Conservation (phyloP, 2,329 filamentous ascomycete species). For the Daldinia eschscholtzii region DNA sequence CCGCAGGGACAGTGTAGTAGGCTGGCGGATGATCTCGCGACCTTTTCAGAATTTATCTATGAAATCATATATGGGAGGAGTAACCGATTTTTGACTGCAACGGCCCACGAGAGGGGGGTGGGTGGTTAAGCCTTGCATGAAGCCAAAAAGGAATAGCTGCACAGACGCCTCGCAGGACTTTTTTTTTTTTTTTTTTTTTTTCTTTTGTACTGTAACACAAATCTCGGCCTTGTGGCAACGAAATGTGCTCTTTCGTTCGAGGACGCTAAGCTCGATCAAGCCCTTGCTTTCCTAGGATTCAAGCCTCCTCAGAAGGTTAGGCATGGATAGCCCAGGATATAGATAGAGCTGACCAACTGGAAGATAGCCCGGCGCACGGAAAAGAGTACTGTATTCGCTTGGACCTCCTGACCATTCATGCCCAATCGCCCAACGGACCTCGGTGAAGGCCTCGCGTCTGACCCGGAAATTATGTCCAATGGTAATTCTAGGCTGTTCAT, state of each 20-base stretch:
- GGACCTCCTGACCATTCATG: slow-evolving; percentile 57
- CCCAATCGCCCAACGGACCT: slow-evolving; percentile 55
- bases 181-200: slow-evolving; percentile 28
- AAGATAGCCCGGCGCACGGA: slow-evolving; percentile 57
- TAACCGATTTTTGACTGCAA: slow-evolving; percentile 47
- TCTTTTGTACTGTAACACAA: slow-evolving; percentile 47
- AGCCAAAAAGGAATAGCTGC: slow-evolving; percentile 43
- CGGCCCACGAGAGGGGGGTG: slow-evolving; percentile 21
- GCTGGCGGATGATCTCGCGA: slow-evolving; percentile 45
- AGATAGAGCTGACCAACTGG: slow-evolving; percentile 59
- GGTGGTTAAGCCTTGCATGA: slow-evolving; percentile 47
- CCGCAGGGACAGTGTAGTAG: slow-evolving; percentile 28
- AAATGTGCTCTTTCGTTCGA: slow-evolving; percentile 34
- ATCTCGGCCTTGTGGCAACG: slow-evolving; percentile 45
- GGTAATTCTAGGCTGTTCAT: slow-evolving; percentile 43
- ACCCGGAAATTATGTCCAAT: slow-evolving; percentile 57
- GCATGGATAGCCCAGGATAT: slow-evolving; percentile 52
- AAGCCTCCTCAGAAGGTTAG: slow-evolving; percentile 48
- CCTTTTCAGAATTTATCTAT: slow-evolving; percentile 38
- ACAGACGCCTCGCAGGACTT: slow-evolving; percentile 47
- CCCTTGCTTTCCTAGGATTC: slow-evolving; percentile 44
- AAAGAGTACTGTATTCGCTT: slow-evolving; percentile 54
- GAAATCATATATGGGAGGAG: slow-evolving; percentile 48
- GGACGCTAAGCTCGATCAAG: slow-evolving; percentile 49
- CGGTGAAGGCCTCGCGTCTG: slow-evolving; percentile 48